Evolutionary conservation across 176 grass and related monocot genomes (phyloP), one percentile per base, ranked within the genome.

Genomic region (Zoysia japonica): DNA sequence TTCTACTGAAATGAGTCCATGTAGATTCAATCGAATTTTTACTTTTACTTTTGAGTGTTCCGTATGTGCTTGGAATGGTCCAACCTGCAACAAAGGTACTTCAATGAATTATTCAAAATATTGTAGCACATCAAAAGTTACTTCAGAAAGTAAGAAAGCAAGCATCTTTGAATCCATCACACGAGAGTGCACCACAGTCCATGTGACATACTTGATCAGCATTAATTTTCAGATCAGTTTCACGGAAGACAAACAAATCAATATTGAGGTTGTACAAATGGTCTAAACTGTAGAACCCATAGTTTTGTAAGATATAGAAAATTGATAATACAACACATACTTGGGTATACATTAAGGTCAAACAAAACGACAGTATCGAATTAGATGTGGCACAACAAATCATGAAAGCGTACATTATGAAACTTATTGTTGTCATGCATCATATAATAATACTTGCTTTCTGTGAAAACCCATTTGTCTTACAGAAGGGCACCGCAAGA

Each of bases 1-100:
- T 87, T 99, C 88, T 14, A 95, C 90, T 74, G 79, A 89, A 89
- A 99, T 76, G 65, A 95, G 82, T 56, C 92, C 92, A 95, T 99
- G 96, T 49, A 99, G 90, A 93, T 95, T 95, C 79, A 99, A 81
- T 46, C 88, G 78, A 65, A 95, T 40, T 84, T 74, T 95, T 64
- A 99, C 82, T 99, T 99, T 99, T 39, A 95, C 81, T 89, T 83
- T 88, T 72, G 88, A 76, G 69, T 87, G 89, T 83, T 88, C 76
- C 47, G 81, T 75, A 19, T 84, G 81, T 70, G 88, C 70, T 80
- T 89, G 88, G 74, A 99, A 99, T 71, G 96, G 90, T 15, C 96
- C 90, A 88, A 95, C 91, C 96, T 99, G 84, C 84, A 93, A 78
- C 61, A 75, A 78, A 0, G 15, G 16, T 37, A 79, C 15, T 60